Evolutionary conservation across 2,329 filamentous ascomycete genomes (phyloP).

Genomic region (Epichloe typhina): DNA sequence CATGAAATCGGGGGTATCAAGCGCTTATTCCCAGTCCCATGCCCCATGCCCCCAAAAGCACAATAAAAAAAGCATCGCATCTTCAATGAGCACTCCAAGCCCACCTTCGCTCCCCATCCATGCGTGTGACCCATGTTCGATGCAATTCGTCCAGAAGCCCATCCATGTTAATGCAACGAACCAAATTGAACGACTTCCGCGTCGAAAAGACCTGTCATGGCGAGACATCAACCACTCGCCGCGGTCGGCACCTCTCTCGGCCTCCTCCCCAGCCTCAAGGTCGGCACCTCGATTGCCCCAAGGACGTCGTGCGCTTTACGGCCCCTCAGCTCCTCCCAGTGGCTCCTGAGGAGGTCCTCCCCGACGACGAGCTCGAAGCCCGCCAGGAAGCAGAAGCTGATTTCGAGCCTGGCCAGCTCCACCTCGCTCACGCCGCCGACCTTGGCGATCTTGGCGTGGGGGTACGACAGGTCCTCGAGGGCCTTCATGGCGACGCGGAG

Average conservation of each 20-base stretch:
- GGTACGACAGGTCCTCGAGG: constrained; percentile 82
- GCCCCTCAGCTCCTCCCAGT: constrained; percentile 21
- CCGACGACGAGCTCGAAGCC: constrained; percentile 63
- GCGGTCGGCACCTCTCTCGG: constrained; percentile 6
- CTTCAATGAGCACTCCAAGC: background rate
- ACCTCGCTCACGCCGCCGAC: constrained; percentile 77
- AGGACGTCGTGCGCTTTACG: constrained; percentile 15
- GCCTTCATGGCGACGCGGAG: constrained; percentile 87
- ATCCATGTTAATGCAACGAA: too few species aligned
- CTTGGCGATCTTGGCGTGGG: constrained; percentile 69
- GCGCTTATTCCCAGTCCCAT: background rate
- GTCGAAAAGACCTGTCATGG: too few species aligned
- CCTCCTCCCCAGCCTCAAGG: constrained; percentile 13
- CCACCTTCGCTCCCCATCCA: background rate
- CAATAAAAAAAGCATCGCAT: background rate
- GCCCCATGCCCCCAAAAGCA: background rate
- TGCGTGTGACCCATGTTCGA: too few species aligned
- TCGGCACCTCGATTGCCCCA: constrained; percentile 15
- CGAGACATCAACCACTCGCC: background rate
- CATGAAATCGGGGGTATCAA: background rate
- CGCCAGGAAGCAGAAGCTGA: constrained; percentile 78
- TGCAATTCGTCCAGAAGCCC: too few species aligned
- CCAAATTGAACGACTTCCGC: too few species aligned
- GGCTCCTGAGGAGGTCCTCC: constrained; percentile 18
- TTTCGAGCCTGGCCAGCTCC: constrained; percentile 75